Conservation (phyloP, 257 asterid species). For the Cynanchum wilfordii region DNA sequence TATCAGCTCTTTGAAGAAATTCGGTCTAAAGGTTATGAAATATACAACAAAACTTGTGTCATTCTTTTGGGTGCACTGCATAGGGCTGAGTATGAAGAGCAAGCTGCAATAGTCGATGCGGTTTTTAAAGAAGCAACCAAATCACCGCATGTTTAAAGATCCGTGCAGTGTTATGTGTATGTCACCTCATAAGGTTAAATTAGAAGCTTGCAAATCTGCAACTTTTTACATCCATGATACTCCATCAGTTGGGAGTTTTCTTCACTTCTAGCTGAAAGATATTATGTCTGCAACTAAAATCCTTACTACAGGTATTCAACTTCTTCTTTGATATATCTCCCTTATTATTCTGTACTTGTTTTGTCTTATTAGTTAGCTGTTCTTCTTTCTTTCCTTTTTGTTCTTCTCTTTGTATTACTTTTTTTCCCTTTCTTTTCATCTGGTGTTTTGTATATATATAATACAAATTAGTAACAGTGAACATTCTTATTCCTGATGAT, state of each 20-base stretch:
- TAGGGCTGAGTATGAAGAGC: slow-evolving; percentile 75
- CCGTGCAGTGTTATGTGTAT: slow-evolving; percentile 22
- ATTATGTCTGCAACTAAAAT: neutral
- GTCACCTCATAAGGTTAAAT: neutral
- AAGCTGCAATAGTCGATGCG: slow-evolving; percentile 82
- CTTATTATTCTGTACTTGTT: neutral
- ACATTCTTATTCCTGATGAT: too few relatives aligned
- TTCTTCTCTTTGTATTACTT: neutral
- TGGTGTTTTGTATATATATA: too few relatives aligned
- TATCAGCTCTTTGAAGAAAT: slow-evolving; percentile 70
- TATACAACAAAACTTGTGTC: slow-evolving; percentile 70
- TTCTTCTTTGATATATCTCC: neutral
- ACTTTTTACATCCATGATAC: neutral
- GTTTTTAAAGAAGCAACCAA: slow-evolving; percentile 65
- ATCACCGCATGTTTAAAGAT: slow-evolving; percentile 62
- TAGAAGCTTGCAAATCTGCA: neutral
- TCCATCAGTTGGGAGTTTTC: neutral
- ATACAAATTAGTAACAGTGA: too few relatives aligned
- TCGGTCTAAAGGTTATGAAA: slow-evolving; percentile 50
- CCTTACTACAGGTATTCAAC: neutral
- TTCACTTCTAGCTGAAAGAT: neutral
- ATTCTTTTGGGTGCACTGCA: slow-evolving; percentile 72
- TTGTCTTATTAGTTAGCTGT: neutral
- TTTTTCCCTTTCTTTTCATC: too few relatives aligned
- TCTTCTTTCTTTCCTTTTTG: neutral